Conservation (phyloP, 2,329 filamentous ascomycete genomes). For the Penicillium janthinellum region DNA sequence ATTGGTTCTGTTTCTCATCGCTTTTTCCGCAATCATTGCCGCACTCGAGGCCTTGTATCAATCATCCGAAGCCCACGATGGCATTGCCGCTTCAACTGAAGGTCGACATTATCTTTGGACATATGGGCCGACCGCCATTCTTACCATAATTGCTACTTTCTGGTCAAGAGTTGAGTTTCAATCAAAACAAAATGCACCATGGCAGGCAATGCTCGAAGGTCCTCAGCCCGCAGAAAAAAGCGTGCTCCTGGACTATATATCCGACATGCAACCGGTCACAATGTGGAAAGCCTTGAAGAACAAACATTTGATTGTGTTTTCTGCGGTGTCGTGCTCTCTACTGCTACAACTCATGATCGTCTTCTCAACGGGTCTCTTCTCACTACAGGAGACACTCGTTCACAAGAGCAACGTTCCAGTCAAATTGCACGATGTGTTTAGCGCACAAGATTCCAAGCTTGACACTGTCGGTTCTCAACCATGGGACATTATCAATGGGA, state of each 20-base stretch:
- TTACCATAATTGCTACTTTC: slow-evolving; percentile 10
- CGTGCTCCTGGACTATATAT: slow-evolving; percentile 12
- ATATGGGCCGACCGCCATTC: slow-evolving; percentile 16
- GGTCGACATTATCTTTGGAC: slow-evolving; percentile 16
- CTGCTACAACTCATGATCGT: no score
- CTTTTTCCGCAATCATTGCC: slow-evolving; percentile 3
- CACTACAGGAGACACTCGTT: no score
- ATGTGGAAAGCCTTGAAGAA: slow-evolving; percentile 9
- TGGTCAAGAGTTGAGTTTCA: slow-evolving; percentile 17
- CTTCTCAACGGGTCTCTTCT: no score
- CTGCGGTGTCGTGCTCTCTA: no score
- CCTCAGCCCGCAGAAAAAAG: slow-evolving; percentile 10
- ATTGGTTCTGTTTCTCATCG: no score
- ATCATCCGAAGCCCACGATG: slow-evolving; percentile 6
- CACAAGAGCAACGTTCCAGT: no score
- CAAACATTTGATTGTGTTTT: slow-evolving; percentile 11
- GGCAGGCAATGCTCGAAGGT: slow-evolving; percentile 10
- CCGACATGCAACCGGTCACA: slow-evolving; percentile 11
- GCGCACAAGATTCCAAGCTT: no score
- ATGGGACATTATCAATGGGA: no score
- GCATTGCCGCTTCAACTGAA: slow-evolving; percentile 9
- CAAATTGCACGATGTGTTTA: no score
- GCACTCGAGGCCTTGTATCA: slow-evolving; percentile 9
- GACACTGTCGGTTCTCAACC: no score
- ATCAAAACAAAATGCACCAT: slow-evolving; percentile 17